Conservation (phyloP, 2,329 filamentous ascomycete genomes). For the Blumeriella jaapii region DNA sequence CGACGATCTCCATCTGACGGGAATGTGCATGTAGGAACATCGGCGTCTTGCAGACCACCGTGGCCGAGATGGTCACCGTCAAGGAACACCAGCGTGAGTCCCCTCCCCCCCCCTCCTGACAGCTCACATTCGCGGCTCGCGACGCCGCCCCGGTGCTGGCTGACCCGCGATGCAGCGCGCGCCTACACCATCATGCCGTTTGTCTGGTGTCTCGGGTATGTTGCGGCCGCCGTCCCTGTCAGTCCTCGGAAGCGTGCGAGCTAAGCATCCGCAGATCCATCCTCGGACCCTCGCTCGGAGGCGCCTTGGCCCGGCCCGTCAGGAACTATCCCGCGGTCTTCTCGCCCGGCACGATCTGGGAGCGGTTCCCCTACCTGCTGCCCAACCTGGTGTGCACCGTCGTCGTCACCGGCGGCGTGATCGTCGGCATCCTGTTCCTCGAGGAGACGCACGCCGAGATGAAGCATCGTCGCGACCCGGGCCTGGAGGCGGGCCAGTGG, state of each 20-base stretch:
- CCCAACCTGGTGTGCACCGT: constrained; percentile 82
- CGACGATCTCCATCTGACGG: constrained; percentile 10
- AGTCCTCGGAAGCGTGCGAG: constrained; percentile 1
- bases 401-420: constrained; percentile 65
- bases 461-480: constrained; percentile 64
- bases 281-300: constrained; percentile 82
- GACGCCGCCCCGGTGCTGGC: background rate
- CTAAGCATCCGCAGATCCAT: constrained; percentile 53
- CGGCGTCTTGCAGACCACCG: constrained; percentile 87
- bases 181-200: constrained; percentile 98
- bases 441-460: constrained; percentile 87
- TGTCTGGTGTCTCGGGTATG: constrained; percentile 88
- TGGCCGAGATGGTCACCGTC: constrained; percentile 83
- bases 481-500: constrained; percentile 65
- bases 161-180: constrained; percentile 45
- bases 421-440: constrained; percentile 73
- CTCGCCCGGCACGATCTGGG: constrained; percentile 63
- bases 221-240: constrained; percentile 11
- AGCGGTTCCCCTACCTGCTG: constrained; percentile 77
- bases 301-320: constrained; percentile 78
- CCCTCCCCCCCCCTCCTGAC: constrained; percentile 1
- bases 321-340: constrained; percentile 70
- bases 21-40: constrained; percentile 54
- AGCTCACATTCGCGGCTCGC: constrained; percentile 5
- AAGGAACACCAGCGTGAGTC: constrained; percentile 85